phyloP scores from a whole-genome alignment of 2,329 filamentous ascomycete species.

The Cladosporium sp. region DNA sequence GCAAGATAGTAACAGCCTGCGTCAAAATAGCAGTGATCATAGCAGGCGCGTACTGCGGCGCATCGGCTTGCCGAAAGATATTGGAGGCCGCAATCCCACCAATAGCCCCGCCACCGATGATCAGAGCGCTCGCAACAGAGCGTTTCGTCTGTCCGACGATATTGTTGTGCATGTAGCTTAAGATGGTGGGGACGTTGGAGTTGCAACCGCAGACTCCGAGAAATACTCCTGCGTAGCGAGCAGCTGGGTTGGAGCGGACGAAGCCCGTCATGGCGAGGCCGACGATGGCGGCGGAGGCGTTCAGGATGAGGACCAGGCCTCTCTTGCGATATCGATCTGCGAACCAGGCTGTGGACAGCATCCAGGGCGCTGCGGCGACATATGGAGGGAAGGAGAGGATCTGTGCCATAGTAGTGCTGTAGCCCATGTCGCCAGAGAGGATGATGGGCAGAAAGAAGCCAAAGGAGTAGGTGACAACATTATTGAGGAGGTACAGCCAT shows the following conservation, averaged over 20 bases:
- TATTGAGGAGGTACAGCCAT: slow-evolving; percentile 57
- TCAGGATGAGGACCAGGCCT: slow-evolving; percentile 20
- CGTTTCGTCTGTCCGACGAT: slow-evolving; percentile 67
- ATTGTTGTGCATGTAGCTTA: slow-evolving; percentile 72
- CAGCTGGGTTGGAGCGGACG: slow-evolving; percentile 25
- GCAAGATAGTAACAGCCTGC: slow-evolving; percentile 18
- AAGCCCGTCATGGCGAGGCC: slow-evolving; percentile 25
- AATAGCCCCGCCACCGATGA: slow-evolving; percentile 70
- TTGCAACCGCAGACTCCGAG: slow-evolving; percentile 70
- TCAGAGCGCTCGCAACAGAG: slow-evolving; percentile 66
- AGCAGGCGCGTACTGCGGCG: slow-evolving; percentile 59
- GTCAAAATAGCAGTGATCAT: slow-evolving; percentile 20
- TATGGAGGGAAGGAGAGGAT: slow-evolving; percentile 32
- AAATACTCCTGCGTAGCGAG: slow-evolving; percentile 67
- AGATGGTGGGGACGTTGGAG: slow-evolving; percentile 66
- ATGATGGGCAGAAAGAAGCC: slow-evolving; percentile 73
- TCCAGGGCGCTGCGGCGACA: slow-evolving; percentile 29
- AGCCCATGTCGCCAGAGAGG: slow-evolving; percentile 53
- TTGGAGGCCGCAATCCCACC: slow-evolving; percentile 72
- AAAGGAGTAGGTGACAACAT: slow-evolving; percentile 69
- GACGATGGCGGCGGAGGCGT: slow-evolving; percentile 23
- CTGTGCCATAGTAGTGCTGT: slow-evolving; percentile 30
- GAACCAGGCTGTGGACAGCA: slow-evolving; percentile 22
- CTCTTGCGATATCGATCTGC: slow-evolving; percentile 20
- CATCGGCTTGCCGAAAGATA: slow-evolving; percentile 59